Evolutionary conservation across 306 rosid genomes (phyloP).

Genomic region (Parietaria judaica): DNA sequence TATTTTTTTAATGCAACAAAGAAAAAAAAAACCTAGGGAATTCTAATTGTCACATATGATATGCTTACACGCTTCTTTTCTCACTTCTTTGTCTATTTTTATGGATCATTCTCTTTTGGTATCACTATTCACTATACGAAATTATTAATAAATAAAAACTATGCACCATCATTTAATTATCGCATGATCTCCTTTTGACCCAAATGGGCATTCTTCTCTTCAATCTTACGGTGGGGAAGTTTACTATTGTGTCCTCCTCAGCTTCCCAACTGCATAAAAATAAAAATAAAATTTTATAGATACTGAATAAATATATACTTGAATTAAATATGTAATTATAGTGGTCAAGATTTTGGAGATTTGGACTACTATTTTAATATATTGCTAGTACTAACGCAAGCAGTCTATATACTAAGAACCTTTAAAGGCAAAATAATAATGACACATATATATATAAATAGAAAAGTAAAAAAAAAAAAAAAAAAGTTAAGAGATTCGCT

Average conservation of each 20-base stretch:
- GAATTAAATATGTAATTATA: background rate
- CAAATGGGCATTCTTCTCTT: slow-evolving; percentile 36
- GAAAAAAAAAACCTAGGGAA: background rate
- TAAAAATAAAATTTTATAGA: background rate
- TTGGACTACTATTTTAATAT: background rate
- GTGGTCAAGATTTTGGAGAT: slow-evolving; percentile 1
- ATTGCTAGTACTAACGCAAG: background rate
- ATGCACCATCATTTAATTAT: slow-evolving; percentile 1
- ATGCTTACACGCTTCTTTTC: background rate
- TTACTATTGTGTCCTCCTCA: slow-evolving; percentile 31
- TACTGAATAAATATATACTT: background rate
- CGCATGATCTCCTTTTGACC: slow-evolving; percentile 23
- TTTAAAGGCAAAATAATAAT: background rate
- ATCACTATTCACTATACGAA: background rate
- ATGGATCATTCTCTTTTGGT: slow-evolving; percentile 9
- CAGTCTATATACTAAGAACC: slow-evolving; percentile 2
- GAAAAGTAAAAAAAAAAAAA: no score
- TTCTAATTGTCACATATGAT: slow-evolving; percentile 9
- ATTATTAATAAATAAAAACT: background rate
- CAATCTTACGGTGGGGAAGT: slow-evolving; percentile 45
- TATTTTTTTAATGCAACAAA: slow-evolving; percentile 6
- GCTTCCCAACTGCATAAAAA: slow-evolving; percentile 30
- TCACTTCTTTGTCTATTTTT: background rate
- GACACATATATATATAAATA: no score
- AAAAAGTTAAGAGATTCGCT: no score